Conservation (phyloP, 2,329 filamentous ascomycete species). For the Ophiocordyceps camponoti-floridani region DNA sequence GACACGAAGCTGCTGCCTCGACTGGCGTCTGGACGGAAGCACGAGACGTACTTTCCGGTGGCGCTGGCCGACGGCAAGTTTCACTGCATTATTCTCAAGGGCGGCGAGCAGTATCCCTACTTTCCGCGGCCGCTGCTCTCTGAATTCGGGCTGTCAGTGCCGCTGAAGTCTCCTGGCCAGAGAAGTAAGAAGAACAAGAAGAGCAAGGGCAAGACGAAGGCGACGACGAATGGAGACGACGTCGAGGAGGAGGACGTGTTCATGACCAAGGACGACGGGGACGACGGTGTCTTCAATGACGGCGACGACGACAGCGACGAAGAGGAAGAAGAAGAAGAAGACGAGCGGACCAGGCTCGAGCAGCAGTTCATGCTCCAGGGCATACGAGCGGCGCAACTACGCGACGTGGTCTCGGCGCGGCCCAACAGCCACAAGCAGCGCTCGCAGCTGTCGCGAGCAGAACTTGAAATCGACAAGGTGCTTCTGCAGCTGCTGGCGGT, state of each 20-base stretch:
- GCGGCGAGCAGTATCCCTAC: constrained; percentile 80
- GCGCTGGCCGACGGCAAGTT: constrained; percentile 84
- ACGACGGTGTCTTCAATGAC: constrained; percentile 11
- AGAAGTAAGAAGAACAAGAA: constrained; percentile 14
- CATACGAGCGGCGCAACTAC: constrained; percentile 54
- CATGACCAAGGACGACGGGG: constrained; percentile 15
- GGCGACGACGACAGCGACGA: constrained; percentile 4
- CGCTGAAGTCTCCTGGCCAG: constrained; percentile 39
- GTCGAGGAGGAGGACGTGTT: constrained; percentile 15
- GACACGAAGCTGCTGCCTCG: constrained; percentile 76
- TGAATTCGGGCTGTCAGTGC: constrained; percentile 85
- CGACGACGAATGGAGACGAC: constrained; percentile 10
- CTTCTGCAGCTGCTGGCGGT: constrained; percentile 74
- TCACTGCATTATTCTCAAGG: constrained; percentile 98
- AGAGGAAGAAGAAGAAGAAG: constrained; percentile 14
- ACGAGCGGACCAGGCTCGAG: constrained; percentile 47
- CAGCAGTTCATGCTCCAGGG: constrained; percentile 64
- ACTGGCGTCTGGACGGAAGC: constrained; percentile 66
- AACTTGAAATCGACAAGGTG: constrained; percentile 78
- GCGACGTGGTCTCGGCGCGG: constrained; percentile 55
- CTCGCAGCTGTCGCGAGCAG: constrained; percentile 47
- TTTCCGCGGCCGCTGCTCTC: constrained; percentile 79
- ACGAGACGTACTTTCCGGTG: constrained; percentile 87
- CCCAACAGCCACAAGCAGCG: constrained; percentile 41
- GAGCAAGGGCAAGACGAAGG: constrained; percentile 16